These are phyloP conservation scores for Tetraselmis chui DNA, from an alignment of 139 green algal genomes.

Conservation along the genomic window DNA sequence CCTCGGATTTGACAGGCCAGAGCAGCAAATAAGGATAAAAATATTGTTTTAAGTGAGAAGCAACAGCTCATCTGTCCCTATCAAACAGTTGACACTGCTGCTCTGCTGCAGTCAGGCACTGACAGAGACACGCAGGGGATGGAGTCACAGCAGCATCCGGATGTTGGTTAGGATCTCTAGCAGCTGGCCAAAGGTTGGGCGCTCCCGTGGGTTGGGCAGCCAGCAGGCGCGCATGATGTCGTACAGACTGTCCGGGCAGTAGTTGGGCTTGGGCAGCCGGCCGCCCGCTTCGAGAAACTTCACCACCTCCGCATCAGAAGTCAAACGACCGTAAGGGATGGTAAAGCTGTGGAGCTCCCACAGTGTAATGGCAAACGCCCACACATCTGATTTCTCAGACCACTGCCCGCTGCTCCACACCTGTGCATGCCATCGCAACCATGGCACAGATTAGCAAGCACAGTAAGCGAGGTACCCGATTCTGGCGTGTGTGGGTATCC, in stretches of 20 bases:
- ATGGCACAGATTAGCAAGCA: no score
- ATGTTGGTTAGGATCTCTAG: slow-evolving; percentile 6
- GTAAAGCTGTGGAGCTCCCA: slow-evolving; percentile 47
- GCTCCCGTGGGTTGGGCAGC: slow-evolving; percentile 13
- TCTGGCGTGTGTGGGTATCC: no score
- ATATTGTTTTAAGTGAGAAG: no score
- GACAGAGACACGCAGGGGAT: no score
- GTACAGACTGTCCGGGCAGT: slow-evolving; percentile 39
- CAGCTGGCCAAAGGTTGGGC: slow-evolving; percentile 28
- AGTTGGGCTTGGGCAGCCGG: slow-evolving; percentile 22
- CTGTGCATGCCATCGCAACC: no score
- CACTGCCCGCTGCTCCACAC: background rate
- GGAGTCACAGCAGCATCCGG: background rate
- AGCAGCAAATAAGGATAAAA: no score
- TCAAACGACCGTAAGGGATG: background rate
- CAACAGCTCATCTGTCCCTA: no score
- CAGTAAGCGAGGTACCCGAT: no score
- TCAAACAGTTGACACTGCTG: no score
- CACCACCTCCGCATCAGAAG: slow-evolving; percentile 20
- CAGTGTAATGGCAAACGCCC: slow-evolving; percentile 42
- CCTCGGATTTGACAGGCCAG: no score
- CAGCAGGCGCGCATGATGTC: slow-evolving; percentile 43
- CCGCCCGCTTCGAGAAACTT: slow-evolving; percentile 14
- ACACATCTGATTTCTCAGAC: slow-evolving; percentile 42
- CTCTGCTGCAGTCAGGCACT: no score